Conservation (phyloP, 495 filamentous ascomycete species). For the Chaetomium tenue region DNA sequence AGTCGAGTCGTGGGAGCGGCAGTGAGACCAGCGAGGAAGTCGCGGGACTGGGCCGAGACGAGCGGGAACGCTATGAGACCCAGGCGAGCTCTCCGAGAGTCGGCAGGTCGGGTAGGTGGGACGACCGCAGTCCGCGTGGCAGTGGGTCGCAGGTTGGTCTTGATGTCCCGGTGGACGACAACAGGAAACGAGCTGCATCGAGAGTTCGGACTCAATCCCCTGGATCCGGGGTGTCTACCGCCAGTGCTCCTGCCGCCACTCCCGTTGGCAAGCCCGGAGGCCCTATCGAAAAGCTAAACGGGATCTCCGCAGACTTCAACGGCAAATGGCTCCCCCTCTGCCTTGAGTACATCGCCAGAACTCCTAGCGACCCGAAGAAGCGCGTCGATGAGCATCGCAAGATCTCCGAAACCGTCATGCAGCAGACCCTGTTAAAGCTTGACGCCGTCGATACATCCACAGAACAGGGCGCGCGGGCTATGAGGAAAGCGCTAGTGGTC, state of each 20-base stretch:
- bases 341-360: constrained; percentile 58
- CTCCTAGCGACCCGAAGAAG: constrained; percentile 70
- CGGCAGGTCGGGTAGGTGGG: constrained; percentile 26
- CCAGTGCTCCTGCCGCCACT: constrained; percentile 27
- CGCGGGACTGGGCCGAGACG: constrained; percentile 36
- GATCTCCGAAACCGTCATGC: constrained; percentile 78
- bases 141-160: constrained; percentile 39
- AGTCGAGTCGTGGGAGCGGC: constrained; percentile 48
- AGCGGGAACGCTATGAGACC: constrained; percentile 20
- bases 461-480: constrained; percentile 60
- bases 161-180: constrained; percentile 28
- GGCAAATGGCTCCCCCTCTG: constrained; percentile 65
- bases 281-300: constrained; percentile 68
- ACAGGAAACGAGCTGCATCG: constrained; percentile 27
- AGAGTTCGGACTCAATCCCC: constrained; percentile 35
- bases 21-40: constrained; percentile 54
- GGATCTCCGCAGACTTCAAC: constrained; percentile 64
- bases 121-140: constrained; percentile 40
- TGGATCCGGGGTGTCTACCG: constrained; percentile 24
- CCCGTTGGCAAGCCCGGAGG: constrained; percentile 42
- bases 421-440: constrained; percentile 78
- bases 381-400: constrained; percentile 74
- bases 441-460: constrained; percentile 77
- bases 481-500: constrained; percentile 71
- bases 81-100: constrained; percentile 29